Evolutionary conservation across 225 moss, liverwort and hornwort species (phyloP).

Genomic region (Straminergon stramineum): DNA sequence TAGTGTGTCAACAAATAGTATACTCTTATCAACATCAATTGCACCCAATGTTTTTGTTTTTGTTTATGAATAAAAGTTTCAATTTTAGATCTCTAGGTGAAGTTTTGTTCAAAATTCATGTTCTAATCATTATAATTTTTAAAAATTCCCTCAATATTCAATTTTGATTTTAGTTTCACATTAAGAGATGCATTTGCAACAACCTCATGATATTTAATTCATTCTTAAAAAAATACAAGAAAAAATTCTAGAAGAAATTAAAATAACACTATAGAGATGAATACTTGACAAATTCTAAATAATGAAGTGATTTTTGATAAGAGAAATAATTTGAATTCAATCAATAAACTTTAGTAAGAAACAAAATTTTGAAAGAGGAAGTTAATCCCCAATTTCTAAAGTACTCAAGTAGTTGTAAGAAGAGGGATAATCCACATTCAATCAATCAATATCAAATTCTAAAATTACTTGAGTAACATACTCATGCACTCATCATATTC

Average conservation of each 20-base stretch:
- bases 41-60: accelerated
- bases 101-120: not conserved
- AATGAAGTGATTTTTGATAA: not conserved
- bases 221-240: not conserved
- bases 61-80: not conserved
- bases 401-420: not conserved
- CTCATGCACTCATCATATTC: not conserved
- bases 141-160: not conserved
- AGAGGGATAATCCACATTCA: not conserved
- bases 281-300: not conserved
- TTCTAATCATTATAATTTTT: not conserved
- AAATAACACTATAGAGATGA: not conserved
- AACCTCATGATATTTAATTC: not conserved
- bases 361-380: not conserved
- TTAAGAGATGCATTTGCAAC: not conserved
- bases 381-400: not conserved
- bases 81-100: not conserved
- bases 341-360: not conserved
- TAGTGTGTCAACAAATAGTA: not conserved
- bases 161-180: not conserved
- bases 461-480: not conserved
- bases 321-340: not conserved
- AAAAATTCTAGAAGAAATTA: not conserved
- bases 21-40: accelerated
- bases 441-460: not conserved